Conservation (phyloP, 2,329 filamentous ascomycete genomes). For the Colletotrichum brevisporum region DNA sequence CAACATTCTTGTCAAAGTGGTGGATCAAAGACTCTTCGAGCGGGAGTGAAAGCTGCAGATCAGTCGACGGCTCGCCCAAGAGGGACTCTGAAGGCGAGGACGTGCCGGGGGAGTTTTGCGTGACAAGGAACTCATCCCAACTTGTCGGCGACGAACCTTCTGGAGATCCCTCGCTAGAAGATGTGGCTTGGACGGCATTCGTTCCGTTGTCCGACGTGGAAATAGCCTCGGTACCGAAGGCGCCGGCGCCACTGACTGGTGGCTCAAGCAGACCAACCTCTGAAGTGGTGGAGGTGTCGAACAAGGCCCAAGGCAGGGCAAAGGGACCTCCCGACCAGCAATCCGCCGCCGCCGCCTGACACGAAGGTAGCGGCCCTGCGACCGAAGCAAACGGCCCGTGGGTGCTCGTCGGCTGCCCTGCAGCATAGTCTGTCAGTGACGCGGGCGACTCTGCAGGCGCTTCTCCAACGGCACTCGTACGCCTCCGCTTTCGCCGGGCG, state of each 20-base stretch:
- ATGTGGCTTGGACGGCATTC: not conserved
- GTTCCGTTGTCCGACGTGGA: not conserved
- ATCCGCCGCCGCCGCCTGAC: not conserved
- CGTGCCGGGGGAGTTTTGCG: not conserved
- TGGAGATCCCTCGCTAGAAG: not conserved
- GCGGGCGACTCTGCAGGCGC: not conserved
- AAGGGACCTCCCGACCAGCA: not conserved
- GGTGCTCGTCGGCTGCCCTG: not conserved
- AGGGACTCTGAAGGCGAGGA: slow-evolving; percentile 3
- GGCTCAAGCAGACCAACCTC: not conserved
- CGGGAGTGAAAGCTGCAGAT: slow-evolving; percentile 18
- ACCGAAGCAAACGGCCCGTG: not conserved
- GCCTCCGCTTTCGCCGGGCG: slow-evolving; percentile 17
- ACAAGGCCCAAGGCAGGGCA: slow-evolving; percentile 19
- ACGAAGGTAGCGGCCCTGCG: not conserved
- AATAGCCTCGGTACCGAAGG: not conserved
- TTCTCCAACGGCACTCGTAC: not conserved
- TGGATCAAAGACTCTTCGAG: slow-evolving; percentile 25
- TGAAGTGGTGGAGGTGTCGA: not conserved
- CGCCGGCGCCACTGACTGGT: too few relatives aligned
- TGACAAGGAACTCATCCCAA: slow-evolving; percentile 27
- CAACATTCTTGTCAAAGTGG: slow-evolving; percentile 27
- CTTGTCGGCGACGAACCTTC: not conserved
- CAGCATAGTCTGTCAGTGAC: not conserved
- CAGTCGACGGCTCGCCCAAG: not conserved